A percentile compares a stretch with the other conserved stretches of the same genome.
Conservation (phyloP, 2,329 filamentous ascomycete species). For the Endothia cerciana region DNA sequence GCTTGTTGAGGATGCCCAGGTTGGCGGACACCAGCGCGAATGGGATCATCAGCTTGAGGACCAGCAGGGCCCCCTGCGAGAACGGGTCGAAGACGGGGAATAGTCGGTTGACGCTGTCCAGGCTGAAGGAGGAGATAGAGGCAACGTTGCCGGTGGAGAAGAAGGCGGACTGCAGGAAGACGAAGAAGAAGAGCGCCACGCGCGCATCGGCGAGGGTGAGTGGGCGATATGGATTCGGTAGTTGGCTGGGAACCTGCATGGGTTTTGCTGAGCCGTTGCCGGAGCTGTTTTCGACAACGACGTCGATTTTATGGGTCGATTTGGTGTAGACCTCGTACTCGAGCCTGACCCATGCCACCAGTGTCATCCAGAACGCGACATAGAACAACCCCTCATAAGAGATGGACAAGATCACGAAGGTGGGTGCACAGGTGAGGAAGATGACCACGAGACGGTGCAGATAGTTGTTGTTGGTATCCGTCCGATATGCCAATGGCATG, state of each 20-base stretch:
- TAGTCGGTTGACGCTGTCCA: slow-evolving; percentile 86
- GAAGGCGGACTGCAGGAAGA: slow-evolving; percentile 91
- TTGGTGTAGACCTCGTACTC: slow-evolving; percentile 74
- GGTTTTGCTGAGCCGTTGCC: slow-evolving; percentile 13
- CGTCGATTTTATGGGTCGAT: slow-evolving; percentile 35
- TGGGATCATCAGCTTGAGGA: slow-evolving; percentile 89
- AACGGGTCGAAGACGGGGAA: slow-evolving; percentile 94
- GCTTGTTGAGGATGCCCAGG: slow-evolving; percentile 86
- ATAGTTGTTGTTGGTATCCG: slow-evolving; percentile 84
- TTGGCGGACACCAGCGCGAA: slow-evolving; percentile 93
- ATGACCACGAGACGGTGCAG: slow-evolving; percentile 86
- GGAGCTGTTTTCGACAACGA: slow-evolving; percentile 14
- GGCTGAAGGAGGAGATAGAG: slow-evolving; percentile 88
- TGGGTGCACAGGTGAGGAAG: slow-evolving; percentile 90
- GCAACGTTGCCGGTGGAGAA: slow-evolving; percentile 97
- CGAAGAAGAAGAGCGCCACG: slow-evolving; percentile 92
- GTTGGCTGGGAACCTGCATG: slow-evolving; percentile 23
- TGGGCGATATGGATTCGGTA: slow-evolving; percentile 56
- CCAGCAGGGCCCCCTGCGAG: slow-evolving; percentile 81
- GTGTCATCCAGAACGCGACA: slow-evolving; percentile 79
- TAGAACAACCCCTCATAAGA: slow-evolving; percentile 98
- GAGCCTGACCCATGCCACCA: slow-evolving; percentile 89
- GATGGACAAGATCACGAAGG: slow-evolving; percentile 94
- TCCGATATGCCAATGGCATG: slow-evolving; percentile 78
- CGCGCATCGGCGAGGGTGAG: slow-evolving; percentile 83